Evolutionary conservation across 2,329 filamentous ascomycete genomes (phyloP), one percentile per base, ranked within the genome.

Genomic region (Bertia moriformis): DNA sequence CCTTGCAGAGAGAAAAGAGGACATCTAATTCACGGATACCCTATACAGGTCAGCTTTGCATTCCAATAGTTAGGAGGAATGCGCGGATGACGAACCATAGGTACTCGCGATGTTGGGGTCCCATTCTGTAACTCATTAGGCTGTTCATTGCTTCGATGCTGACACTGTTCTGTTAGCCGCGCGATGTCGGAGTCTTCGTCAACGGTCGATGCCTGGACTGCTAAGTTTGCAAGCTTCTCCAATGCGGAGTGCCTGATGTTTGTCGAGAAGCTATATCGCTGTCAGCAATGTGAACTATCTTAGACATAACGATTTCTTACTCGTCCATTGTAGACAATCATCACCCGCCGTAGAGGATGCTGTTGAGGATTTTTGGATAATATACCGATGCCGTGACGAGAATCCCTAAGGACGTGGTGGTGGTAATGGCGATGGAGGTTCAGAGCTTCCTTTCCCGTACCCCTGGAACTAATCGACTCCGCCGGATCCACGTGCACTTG

Each of bases 21-120:
- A 93, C 83, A 57, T 98, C 89, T 48, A 94, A 80, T 65, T 98
- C 93, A 51, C 84, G 79, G 40, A 88, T 76, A 39, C 79, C 84
- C 86, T 93, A 54, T 17, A 42, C 17, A 29, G 4, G 36, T 14
- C 32, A 17, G 32, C 15, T 35, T 15, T 35, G 10, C 10, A 15
- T 35, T 35, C n/a, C n/a, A n/a, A n/a, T n/a, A n/a, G n/a, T n/a
- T n/a, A n/a, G n/a, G n/a, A n/a, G n/a, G n/a, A n/a, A n/a, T n/a
- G n/a, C n/a, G 10, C 32, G 15, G 17, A 35, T 12, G 10, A 18
- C 32, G 7, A 7, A 35, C 32, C 32, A 35, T 35, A 7, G 32
- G 32, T 7, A 35, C 12, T 15, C 12, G 32, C 7, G 32, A 35
- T 13, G 15, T 35, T 15, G 32, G 12, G 10, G 32, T 17, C 32